Percentiles rank a stretch among this genome's conserved stretches.
Evolutionary conservation across 2,329 filamentous ascomycete genomes (phyloP).

Genomic region (Fusarium udum): DNA sequence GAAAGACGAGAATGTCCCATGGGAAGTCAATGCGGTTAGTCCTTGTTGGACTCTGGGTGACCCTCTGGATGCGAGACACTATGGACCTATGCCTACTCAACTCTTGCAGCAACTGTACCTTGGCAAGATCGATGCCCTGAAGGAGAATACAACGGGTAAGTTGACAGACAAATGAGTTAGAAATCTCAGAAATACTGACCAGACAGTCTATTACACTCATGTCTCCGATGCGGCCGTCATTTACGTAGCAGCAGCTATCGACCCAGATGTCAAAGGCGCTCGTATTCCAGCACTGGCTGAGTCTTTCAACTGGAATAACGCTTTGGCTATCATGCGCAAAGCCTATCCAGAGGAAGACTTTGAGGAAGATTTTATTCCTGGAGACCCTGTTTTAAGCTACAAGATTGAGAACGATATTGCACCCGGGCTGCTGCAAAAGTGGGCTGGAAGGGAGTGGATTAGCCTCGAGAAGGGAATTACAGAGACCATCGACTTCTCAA

Average conservation of each 20-base stretch:
- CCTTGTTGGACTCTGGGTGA: conserved; percentile 28
- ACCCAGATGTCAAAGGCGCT: conserved; percentile 12
- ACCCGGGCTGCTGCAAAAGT: conserved; percentile 16
- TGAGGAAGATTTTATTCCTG: conserved; percentile 22
- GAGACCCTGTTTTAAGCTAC: conserved; percentile 20
- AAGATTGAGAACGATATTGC: conserved; percentile 29
- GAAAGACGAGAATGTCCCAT: conserved; percentile 21
- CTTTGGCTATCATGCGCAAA: conserved; percentile 13
- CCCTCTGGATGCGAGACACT: conserved; percentile 17
- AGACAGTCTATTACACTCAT: conserved; percentile 33
- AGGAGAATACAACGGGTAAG: conserved; percentile 21
- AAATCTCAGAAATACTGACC: background rate
- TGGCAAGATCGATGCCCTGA: conserved; percentile 10
- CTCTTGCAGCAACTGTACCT: conserved; percentile 32
- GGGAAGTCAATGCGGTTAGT: conserved; percentile 32
- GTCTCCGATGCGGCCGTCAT: conserved; percentile 33
- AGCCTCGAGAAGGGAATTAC: conserved; percentile 8
- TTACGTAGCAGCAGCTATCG: conserved; percentile 27
- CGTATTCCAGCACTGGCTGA: conserved; percentile 16
- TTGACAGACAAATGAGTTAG: accelerated
- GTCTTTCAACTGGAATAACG: conserved; percentile 35
- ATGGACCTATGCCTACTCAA: conserved; percentile 27
- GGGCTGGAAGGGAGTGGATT: conserved; percentile 34
- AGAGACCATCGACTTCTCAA: conserved; percentile 18
- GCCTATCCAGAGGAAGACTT: conserved; percentile 16